These are phyloP conservation scores for Penicillium chermesinum DNA, from an alignment of 495 filamentous ascomycete genomes.

Conservation along the genomic window DNA sequence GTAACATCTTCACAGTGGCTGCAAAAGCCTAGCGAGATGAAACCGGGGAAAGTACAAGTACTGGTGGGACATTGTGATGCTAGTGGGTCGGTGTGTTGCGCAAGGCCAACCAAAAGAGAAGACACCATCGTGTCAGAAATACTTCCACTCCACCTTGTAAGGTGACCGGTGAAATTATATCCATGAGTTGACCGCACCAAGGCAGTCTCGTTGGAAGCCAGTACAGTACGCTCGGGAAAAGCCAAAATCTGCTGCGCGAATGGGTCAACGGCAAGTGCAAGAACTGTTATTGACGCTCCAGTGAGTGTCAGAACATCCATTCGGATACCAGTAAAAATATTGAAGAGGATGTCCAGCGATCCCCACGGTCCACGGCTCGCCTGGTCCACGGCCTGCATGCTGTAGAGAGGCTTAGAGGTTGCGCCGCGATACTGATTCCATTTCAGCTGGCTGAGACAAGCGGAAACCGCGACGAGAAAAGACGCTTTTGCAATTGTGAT, in stretches of 20 bases:
- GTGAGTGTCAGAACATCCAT: neutral
- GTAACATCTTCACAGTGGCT: constrained; percentile 10
- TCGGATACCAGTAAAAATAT: neutral
- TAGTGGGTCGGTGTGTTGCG: constrained; percentile 1
- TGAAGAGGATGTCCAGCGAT: constrained; percentile 1
- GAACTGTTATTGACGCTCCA: constrained; percentile 2
- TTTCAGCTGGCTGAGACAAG: constrained; percentile 11
- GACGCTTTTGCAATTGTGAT: constrained; percentile 4
- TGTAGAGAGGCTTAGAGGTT: constrained; percentile 1
- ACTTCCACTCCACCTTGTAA: no score
- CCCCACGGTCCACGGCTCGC: constrained; percentile 8
- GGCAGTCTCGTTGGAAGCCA: neutral
- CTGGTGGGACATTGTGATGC: constrained; percentile 1
- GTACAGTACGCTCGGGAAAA: neutral
- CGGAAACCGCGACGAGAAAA: constrained; percentile 3
- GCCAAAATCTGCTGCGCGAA: constrained; percentile 10
- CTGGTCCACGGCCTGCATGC: constrained; percentile 8
- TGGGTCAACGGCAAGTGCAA: constrained; percentile 6
- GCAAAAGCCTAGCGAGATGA: constrained; percentile 10
- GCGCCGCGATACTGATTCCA: constrained; percentile 3
- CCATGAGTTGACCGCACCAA: neutral
- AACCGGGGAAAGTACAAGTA: constrained; percentile 5
- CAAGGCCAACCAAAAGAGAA: constrained; percentile 1
- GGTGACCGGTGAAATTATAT: neutral
- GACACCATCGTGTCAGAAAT: neutral